Conservation (phyloP, 306 rosid species). For the Casuarina glauca region DNA sequence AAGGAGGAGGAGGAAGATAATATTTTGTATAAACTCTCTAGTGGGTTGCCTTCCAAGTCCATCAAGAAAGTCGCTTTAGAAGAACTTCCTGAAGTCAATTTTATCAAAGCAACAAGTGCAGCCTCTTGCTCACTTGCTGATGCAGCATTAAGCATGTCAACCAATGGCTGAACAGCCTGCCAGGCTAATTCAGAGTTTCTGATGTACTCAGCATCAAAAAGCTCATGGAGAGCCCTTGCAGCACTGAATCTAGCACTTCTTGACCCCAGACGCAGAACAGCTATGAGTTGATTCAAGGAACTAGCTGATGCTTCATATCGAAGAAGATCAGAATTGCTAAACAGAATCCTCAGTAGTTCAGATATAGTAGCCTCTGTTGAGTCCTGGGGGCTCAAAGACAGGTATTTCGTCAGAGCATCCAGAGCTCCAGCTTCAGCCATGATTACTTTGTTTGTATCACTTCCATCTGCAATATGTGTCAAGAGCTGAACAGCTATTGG, state of each 20-base stretch:
- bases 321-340: conserved; percentile 79
- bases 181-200: conserved; percentile 75
- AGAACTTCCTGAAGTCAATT: conserved; percentile 72
- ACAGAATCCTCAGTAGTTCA: conserved; percentile 79
- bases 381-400: conserved; percentile 97
- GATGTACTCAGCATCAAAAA: conserved; percentile 65
- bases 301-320: conserved; percentile 76
- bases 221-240: conserved; percentile 83
- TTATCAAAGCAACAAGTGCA: conserved; percentile 76
- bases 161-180: conserved; percentile 87
- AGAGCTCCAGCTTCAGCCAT: conserved; percentile 96
- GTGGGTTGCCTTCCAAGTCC: conserved; percentile 80
- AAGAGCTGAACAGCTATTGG: conserved; percentile 84
- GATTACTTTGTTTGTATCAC: conserved; percentile 73
- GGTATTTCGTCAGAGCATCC: conserved; percentile 91
- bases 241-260: conserved; percentile 93
- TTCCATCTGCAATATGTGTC: conserved; percentile 86
- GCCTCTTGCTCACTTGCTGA: conserved; percentile 87
- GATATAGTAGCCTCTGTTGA: conserved; percentile 83
- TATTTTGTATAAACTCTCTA: conserved; percentile 72
- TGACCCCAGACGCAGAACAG: conserved; percentile 95
- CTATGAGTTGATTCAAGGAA: conserved; percentile 87
- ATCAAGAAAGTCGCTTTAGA: conserved; percentile 58
- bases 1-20: conserved; percentile 71
- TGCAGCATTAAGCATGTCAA: conserved; percentile 87